Conservation (phyloP, 352 stramenopile genomes). For the Phytophthora pistaciae region DNA sequence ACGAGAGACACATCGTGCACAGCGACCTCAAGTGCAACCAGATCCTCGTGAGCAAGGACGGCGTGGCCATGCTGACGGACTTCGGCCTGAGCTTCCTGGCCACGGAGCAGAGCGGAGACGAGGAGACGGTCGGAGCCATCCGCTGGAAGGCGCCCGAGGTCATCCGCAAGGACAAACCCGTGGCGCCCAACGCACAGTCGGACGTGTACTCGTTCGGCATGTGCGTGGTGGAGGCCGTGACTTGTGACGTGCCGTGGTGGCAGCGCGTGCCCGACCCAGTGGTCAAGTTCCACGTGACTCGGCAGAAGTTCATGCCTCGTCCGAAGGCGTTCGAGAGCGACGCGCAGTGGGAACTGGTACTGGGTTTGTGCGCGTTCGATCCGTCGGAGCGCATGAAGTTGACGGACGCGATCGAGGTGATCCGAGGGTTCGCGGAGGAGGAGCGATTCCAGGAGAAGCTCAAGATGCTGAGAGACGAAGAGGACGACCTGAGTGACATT, state of each 20-base stretch:
- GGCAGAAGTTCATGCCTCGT: constrained; percentile 13
- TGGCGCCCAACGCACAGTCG: constrained; percentile 10
- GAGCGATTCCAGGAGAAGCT: constrained; percentile 21
- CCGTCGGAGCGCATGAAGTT: constrained; percentile 22
- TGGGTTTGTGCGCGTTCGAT: constrained; percentile 23
- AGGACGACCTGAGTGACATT: background rate
- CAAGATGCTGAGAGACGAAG: background rate
- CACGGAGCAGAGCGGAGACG: constrained; percentile 13
- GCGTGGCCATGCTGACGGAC: constrained; percentile 29
- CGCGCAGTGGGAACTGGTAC: constrained; percentile 24
- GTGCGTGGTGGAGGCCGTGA: constrained; percentile 25
- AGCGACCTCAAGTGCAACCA: constrained; percentile 33
- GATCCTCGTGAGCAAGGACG: constrained; percentile 31
- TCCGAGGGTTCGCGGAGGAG: constrained; percentile 19
- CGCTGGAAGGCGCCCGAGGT: constrained; percentile 27
- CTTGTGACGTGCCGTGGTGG: constrained; percentile 16
- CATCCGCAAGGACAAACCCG: constrained; percentile 24
- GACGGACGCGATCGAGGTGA: constrained; percentile 17
- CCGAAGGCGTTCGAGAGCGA: constrained; percentile 20
- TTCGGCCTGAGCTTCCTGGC: constrained; percentile 28
- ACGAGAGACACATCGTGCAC: constrained; percentile 26
- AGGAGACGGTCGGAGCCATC: constrained; percentile 22
- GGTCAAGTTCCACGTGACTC: constrained; percentile 25
- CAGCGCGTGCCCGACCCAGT: constrained; percentile 7
- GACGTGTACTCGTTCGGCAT: constrained; percentile 35